Base-by-base conservation (phyloP, 768 basidiomycete genomes). In the Sporobolomyces phaffii region DNA sequence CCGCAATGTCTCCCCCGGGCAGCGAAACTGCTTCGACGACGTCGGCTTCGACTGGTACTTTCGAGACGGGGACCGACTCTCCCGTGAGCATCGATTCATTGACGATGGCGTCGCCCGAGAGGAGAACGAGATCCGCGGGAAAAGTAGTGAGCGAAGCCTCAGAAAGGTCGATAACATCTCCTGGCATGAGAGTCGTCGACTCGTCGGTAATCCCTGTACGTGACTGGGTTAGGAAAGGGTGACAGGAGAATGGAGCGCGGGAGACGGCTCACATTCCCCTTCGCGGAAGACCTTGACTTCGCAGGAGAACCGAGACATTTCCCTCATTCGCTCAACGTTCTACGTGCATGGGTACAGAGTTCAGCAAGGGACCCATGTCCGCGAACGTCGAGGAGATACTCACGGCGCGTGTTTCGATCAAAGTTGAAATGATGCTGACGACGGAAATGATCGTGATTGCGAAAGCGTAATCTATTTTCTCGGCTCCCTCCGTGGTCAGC, bases 21-120 rank as follows among this genome's bases (percentile, higher is more conserved):
- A 47, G 38, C 26, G 60, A 54, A 56, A 75, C 50, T 22, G 43
- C 36, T n/a, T 34, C 76, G 45, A 97, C 81, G 58, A 86, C 87
- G 31, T 86, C 86, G 71, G 91, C 88, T 74, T 86, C 91, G 64
- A 87, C 83, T 0, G 93, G 88, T 24, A 84, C 78, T 77, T 99
- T 99, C 76, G 89, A 89, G 57, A 99, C 91, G 3, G 96, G 96
- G 0, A 99, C 90, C 70, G 92, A 96, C 79, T 99, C 96, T 17
- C 96, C 96, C 0, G 96, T 98, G 28, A 99, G 84, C 96, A 99
- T 98, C 69, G 91, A 94, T 79, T 99, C 96, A 77, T 98, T 98
- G 56, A 98, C 88, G 64, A 99, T 94, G 2, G 92, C 91, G 77
- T 99, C 96, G 1, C 96, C 96, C 2, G 91, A 90, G 33, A 99